Evolutionary conservation across 2,329 filamentous ascomycete species (phyloP).

Genomic region (Alternaria solani): DNA sequence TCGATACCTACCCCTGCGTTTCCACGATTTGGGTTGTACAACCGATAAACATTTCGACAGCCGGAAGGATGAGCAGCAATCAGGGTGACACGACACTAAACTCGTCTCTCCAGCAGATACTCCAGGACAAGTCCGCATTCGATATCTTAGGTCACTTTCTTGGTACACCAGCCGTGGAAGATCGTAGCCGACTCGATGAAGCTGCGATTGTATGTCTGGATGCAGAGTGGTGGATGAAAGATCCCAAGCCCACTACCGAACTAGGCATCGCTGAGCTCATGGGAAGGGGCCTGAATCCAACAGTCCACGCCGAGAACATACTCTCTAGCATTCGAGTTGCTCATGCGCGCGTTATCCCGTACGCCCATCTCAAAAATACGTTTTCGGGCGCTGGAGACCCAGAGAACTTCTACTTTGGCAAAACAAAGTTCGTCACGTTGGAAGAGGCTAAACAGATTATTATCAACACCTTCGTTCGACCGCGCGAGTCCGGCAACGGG

Average conservation of each 20-base stretch:
- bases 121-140: neutral
- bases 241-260: conserved; percentile 26
- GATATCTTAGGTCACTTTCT: conserved; percentile 17
- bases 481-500: neutral
- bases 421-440: conserved; percentile 19
- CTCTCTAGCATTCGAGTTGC: conserved; percentile 14
- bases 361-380: conserved; percentile 23
- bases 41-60: neutral
- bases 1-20: too few relatives aligned
- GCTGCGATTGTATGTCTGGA: conserved; percentile 20
- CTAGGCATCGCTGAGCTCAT: conserved; percentile 25
- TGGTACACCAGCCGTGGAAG: conserved; percentile 3
- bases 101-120: neutral
- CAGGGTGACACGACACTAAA: neutral
- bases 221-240: conserved; percentile 28
- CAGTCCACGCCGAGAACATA: conserved; percentile 18
- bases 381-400: conserved; percentile 22
- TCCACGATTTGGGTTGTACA: too few relatives aligned
- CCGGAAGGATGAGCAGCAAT: neutral
- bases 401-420: conserved; percentile 25
- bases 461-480: conserved; percentile 16
- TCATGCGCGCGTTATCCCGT: conserved; percentile 21
- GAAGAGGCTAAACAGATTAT: conserved; percentile 14
- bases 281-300: neutral
- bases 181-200: conserved; percentile 6